These are phyloP conservation scores for Linnemannia zychae DNA, from an alignment of 192 early-diverging fungal genomes.

Conservation along the genomic window DNA sequence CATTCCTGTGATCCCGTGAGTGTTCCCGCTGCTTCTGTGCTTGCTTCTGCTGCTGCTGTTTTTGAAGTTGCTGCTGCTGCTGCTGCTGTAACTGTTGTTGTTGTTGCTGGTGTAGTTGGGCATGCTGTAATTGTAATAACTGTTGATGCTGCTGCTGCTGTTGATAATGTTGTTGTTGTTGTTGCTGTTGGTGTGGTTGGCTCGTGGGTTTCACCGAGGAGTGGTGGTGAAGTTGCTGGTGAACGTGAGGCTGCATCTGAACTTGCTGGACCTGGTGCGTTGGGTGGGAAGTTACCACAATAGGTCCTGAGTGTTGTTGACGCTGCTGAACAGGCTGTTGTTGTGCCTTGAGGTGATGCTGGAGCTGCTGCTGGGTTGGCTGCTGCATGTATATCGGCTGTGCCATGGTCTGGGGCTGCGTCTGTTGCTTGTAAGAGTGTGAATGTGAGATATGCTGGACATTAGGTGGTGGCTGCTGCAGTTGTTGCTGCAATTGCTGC, in stretches of 20 bases:
- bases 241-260: slow-evolving; percentile 30
- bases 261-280: slow-evolving; percentile 18
- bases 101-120: slow-evolving; percentile 22
- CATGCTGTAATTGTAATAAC: not conserved
- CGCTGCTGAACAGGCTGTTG: slow-evolving; percentile 27
- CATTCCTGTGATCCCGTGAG: slow-evolving; percentile 21
- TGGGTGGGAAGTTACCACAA: slow-evolving; percentile 8
- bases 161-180: slow-evolving; percentile 11
- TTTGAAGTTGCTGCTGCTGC: slow-evolving; percentile 24
- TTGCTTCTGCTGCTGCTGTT: slow-evolving; percentile 20
- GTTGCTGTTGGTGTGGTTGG: slow-evolving; percentile 27
- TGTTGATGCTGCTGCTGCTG: not conserved
- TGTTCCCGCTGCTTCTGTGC: slow-evolving; percentile 23
- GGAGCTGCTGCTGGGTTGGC: slow-evolving; percentile 16
- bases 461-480: slow-evolving; percentile 20
- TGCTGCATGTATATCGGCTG: slow-evolving; percentile 22
- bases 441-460: slow-evolving; percentile 17
- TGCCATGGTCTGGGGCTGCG: not conserved
- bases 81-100: slow-evolving; percentile 29
- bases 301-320: slow-evolving; percentile 14
- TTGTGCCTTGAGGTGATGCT: slow-evolving; percentile 13
- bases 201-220: slow-evolving; percentile 19
- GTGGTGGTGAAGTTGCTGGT: slow-evolving; percentile 17
- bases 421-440: slow-evolving; percentile 24
- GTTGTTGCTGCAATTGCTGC: slow-evolving; percentile 14